phyloP scores from a whole-genome alignment of 2,329 filamentous ascomycete genomes.

The Ceratocystis papillata region DNA sequence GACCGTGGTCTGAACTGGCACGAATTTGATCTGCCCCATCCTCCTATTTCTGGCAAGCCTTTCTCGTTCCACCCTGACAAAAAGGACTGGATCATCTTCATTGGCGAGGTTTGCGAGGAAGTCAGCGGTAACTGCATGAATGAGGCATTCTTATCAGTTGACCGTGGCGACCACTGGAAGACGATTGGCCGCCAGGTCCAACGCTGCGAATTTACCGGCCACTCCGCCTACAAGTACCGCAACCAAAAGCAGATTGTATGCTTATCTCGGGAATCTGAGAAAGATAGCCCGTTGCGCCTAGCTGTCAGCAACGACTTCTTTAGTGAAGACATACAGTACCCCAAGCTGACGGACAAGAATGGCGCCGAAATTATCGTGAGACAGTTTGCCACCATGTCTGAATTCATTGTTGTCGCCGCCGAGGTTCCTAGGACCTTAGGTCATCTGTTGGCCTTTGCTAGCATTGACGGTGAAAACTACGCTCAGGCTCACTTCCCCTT shows the following conservation, averaged over 20 bases:
- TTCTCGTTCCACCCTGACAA: constrained; percentile 74
- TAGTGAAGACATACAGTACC: constrained; percentile 37
- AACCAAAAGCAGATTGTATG: constrained; percentile 49
- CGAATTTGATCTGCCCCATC: constrained; percentile 58
- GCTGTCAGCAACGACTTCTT: constrained; percentile 74
- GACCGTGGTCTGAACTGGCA: constrained; percentile 67
- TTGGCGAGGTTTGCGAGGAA: constrained; percentile 59
- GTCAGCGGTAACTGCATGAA: constrained; percentile 51
- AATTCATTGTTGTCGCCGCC: constrained; percentile 86
- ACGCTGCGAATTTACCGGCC: constrained; percentile 79
- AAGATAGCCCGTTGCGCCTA: constrained; percentile 53
- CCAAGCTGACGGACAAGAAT: constrained; percentile 50
- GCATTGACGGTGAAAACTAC: constrained; percentile 72
- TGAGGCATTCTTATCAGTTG: constrained; percentile 64
- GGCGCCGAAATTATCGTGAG: constrained; percentile 48
- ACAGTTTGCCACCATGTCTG: constrained; percentile 87
- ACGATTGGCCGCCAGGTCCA: constrained; percentile 61
- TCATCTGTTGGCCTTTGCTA: constrained; percentile 65
- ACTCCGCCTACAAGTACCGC: constrained; percentile 45
- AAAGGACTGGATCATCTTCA: constrained; percentile 88
- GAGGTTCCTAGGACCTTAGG: constrained; percentile 37
- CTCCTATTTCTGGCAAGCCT: constrained; percentile 36
- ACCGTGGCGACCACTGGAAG: constrained; percentile 72
- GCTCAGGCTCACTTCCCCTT: constrained; percentile 75
- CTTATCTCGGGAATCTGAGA: constrained; percentile 40